phyloP scores from a whole-genome alignment of 768 basidiomycete species.

The Mrakia hoshinonis region DNA sequence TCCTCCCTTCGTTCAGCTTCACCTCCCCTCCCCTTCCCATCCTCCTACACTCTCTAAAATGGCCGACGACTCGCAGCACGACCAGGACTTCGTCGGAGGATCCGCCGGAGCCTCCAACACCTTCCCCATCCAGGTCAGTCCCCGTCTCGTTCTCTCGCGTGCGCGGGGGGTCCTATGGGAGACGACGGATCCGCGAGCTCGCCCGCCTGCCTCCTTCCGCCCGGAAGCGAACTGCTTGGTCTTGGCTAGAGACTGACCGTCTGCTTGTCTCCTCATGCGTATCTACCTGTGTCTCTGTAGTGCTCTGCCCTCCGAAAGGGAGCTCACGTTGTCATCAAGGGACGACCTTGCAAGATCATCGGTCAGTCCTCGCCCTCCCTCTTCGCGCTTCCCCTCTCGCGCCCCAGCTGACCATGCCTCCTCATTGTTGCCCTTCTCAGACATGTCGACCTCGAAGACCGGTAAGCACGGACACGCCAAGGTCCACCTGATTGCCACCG shows the following conservation, averaged over 20 bases:
- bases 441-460: conserved; percentile 99
- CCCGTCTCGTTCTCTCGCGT: neutral
- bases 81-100: conserved; percentile 74
- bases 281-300: conserved; percentile 35
- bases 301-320: conserved; percentile 80
- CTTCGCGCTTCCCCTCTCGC: neutral
- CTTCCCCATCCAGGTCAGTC: conserved; percentile 37
- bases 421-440: conserved; percentile 45
- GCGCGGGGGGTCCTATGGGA: neutral
- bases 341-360: conserved; percentile 79
- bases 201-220: no score
- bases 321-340: conserved; percentile 81
- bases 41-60: conserved; percentile 27
- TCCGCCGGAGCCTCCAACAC: conserved; percentile 40
- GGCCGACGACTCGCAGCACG: conserved; percentile 69
- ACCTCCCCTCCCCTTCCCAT: neutral
- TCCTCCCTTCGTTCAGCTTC: neutral
- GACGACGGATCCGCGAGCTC: neutral
- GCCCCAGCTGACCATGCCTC: neutral
- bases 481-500: conserved; percentile 92
- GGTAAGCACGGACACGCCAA: conserved; percentile 99
- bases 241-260: neutral
- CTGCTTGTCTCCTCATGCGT: neutral
- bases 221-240: no score
- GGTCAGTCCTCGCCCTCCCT: conserved; percentile 1